Conservation (phyloP, 768 basidiomycete genomes). For the Kwoniella mangroviensis region DNA sequence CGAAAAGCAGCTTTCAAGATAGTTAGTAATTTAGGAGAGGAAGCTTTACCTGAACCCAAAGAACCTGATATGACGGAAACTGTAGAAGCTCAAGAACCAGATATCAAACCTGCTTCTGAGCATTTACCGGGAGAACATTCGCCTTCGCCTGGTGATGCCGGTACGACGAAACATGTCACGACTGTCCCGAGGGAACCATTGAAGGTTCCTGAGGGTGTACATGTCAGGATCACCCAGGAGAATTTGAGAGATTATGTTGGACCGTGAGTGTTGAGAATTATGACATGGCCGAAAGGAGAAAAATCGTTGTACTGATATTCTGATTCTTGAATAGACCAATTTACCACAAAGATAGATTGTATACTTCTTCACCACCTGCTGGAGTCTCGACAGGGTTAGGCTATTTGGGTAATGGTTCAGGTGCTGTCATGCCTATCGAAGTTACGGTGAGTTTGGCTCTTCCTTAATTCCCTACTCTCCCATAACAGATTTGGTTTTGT, state of each 20-base stretch:
- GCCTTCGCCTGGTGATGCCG: constrained; percentile 43
- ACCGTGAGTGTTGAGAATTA: constrained; percentile 59
- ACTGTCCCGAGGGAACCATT: constrained; percentile 80
- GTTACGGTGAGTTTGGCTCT: constrained; percentile 68
- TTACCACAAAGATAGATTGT: constrained; percentile 94
- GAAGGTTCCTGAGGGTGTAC: constrained; percentile 75
- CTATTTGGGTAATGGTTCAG: constrained; percentile 93
- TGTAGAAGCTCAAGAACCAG: constrained; percentile 65
- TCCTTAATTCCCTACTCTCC: constrained; percentile 20
- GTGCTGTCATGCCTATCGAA: constrained; percentile 96
- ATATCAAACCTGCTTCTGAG: constrained; percentile 57
- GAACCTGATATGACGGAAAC: constrained; percentile 59
- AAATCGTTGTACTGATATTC: not conserved
- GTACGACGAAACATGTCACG: constrained; percentile 64
- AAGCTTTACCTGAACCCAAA: constrained; percentile 71
- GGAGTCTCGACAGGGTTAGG: constrained; percentile 95
- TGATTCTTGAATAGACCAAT: constrained; percentile 62
- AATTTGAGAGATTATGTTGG: constrained; percentile 97
- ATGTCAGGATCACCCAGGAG: constrained; percentile 78
- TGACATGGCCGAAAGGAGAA: not conserved
- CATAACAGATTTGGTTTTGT: too few relatives aligned
- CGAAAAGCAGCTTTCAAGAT: constrained; percentile 93
- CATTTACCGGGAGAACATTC: constrained; percentile 48
- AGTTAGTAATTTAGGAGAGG: constrained; percentile 86
- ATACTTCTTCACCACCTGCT: constrained; percentile 75